Evolutionary conservation across 371 early-diverging fungal species (phyloP).

Genomic region (Zopfochytrium polystomum): DNA sequence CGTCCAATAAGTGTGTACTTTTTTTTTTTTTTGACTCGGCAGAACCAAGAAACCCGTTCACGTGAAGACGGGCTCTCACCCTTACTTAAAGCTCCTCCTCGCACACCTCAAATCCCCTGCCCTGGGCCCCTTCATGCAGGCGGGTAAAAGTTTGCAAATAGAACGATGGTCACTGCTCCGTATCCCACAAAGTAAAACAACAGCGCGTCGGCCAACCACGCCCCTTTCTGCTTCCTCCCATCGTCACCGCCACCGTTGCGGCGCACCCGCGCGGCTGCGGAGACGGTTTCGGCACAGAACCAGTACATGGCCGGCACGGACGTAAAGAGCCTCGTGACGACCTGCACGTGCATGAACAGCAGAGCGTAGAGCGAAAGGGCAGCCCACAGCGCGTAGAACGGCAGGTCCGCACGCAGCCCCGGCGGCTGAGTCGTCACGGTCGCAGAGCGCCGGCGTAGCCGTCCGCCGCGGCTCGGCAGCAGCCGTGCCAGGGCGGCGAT

Average conservation of each 20-base stretch:
- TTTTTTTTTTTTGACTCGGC: no score
- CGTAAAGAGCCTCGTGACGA: slow-evolving; percentile 84
- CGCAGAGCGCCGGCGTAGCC: no score
- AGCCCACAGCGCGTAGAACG: no score
- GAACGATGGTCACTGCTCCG: slow-evolving; percentile 63
- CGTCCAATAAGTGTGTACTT: no score
- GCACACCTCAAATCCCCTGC: not conserved
- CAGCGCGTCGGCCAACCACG: slow-evolving; percentile 35
- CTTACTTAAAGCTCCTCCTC: no score
- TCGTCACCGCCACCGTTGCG: slow-evolving; percentile 20
- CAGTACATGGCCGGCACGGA: slow-evolving; percentile 78
- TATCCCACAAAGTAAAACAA: slow-evolving; percentile 67
- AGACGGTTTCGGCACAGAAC: slow-evolving; percentile 59
- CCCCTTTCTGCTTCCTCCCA: slow-evolving; percentile 11
- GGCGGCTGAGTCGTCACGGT: no score
- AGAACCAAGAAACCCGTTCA: no score
- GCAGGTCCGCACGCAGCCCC: no score
- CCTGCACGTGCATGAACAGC: slow-evolving; percentile 85
- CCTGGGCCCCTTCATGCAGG: slow-evolving; percentile 62
- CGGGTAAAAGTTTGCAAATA: slow-evolving; percentile 80
- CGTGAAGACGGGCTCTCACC: no score
- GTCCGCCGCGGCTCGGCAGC: no score
- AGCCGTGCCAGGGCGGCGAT: no score
- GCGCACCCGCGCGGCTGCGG: slow-evolving; percentile 13
- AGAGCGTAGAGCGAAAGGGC: slow-evolving; percentile 58